A percentile compares a stretch with the other conserved stretches of the same genome.
These are phyloP conservation scores for Phytopythium helicoides DNA, from an alignment of 352 stramenopile species.

Conservation along the genomic window DNA sequence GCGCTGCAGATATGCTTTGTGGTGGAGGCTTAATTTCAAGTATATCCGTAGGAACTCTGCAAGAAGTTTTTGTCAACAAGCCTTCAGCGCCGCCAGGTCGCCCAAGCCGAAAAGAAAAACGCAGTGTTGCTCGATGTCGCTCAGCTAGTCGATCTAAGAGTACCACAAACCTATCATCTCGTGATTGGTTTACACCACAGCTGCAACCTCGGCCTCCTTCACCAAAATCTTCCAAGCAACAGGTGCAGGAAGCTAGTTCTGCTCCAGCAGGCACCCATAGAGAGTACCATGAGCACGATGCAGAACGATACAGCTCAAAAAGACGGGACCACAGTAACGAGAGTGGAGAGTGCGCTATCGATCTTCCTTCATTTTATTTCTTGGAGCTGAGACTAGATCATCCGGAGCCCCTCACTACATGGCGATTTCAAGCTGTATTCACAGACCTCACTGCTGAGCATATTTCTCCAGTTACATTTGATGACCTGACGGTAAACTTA, in stretches of 20 bases:
- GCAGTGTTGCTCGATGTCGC: background rate
- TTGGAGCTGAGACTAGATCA: conserved; percentile 51
- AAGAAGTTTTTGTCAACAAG: background rate
- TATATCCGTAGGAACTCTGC: no score
- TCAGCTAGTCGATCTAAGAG: background rate
- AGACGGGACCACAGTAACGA: background rate
- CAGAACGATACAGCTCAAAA: background rate
- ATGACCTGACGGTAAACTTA: conserved; percentile 35
- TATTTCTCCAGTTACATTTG: conserved; percentile 25
- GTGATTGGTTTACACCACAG: conserved; percentile 2
- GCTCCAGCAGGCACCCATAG: background rate
- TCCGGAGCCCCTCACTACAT: conserved; percentile 27
- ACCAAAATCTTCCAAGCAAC: no score
- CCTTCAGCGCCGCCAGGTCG: background rate
- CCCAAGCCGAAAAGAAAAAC: background rate
- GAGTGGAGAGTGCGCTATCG: conserved; percentile 6
- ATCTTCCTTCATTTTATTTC: conserved; percentile 47
- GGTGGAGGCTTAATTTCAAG: no score
- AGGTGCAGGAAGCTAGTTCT: no score
- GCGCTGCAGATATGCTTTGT: no score
- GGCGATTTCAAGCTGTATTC: conserved; percentile 48
- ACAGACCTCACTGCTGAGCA: conserved; percentile 31
- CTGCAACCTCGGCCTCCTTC: no score
- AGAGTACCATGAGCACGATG: background rate
- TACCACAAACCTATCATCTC: background rate